Percentiles rank a stretch among this genome's conserved stretches.
phyloP scores from a whole-genome alignment of 2,329 filamentous ascomycete species.

The Phialophora macrospora region DNA sequence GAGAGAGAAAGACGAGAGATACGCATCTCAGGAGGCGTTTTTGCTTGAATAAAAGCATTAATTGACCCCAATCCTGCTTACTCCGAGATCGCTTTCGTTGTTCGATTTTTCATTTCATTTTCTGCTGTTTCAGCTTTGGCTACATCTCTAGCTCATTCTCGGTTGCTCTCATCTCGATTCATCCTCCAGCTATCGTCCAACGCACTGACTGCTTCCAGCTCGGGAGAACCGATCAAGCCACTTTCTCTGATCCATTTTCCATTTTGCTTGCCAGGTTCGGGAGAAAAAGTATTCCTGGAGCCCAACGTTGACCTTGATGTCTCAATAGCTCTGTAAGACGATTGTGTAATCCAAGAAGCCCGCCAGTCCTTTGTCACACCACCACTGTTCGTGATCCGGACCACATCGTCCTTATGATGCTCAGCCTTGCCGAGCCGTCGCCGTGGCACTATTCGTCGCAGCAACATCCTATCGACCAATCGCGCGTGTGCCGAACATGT shows the following conservation, averaged over 20 bases:
- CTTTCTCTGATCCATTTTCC: background rate
- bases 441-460: background rate
- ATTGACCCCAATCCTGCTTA: background rate
- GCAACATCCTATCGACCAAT: constrained; percentile 8
- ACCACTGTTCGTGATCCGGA: constrained; percentile 9
- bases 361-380: background rate
- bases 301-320: background rate
- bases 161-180: constrained; percentile 7
- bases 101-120: constrained; percentile 17
- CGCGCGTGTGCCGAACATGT: constrained; percentile 7
- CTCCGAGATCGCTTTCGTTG: background rate
- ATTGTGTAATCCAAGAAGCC: constrained; percentile 30
- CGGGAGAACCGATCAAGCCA: background rate
- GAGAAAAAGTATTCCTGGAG: background rate
- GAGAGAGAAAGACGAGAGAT: background rate
- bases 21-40: background rate
- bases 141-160: constrained; percentile 6
- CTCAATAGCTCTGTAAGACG: constrained; percentile 11
- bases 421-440: constrained; percentile 18
- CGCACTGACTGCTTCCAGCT: background rate
- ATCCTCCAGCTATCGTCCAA: constrained; percentile 5
- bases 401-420: background rate
- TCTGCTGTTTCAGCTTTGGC: constrained; percentile 15
- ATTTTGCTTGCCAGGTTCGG: background rate
- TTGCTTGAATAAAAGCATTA: background rate